Base-by-base conservation (phyloP, 306 rosid species). In the Prunus davidiana region DNA sequence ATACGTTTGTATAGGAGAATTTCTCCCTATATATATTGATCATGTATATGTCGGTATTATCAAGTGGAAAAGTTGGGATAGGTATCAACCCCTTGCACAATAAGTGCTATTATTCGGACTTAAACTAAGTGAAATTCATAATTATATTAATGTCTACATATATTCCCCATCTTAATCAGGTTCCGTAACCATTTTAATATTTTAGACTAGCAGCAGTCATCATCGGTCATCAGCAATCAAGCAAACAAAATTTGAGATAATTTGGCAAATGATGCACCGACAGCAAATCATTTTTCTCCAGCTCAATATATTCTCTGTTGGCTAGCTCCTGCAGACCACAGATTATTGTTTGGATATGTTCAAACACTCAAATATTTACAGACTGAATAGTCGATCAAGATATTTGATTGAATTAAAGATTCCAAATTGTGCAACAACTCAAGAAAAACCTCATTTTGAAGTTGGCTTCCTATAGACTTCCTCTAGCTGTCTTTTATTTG, bases 101-200 rank as follows among this genome's bases (percentile, higher is more conserved):
- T 5, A 25, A 61, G 38, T 12, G n/a, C 41, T 27, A 27, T 8
- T 61, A 61, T 5, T 61, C 13, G 65, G 41, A 25, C 38, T 25
- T 25, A 24, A 60, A 6, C 3, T 13, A 24, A 20, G 27, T 19
- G 15, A 47, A 47, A 47, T 38, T 38, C 43, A 38, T 22, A 22
- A n/a, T 2, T 3, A 57, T 56, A 8, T n/a, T 56, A 2, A 19
- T 58, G 32, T 27, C 19, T 12, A 2, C 14, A 57, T 3, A 2
- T 15, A 57, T 72, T 57, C 76, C 67, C 76, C 9, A 57, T 72
- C 67, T 57, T 54, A 41, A 72, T 57, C 67, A 41, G 41, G 55
- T 57, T 41, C 67, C 76, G 67, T 72, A 50, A 72, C 47, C 67
- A 72, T 56, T 72, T 52, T 49, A 60, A 41, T 56, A 22, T 32